Evolutionary conservation across 2,329 filamentous ascomycete genomes (phyloP).

Genomic region (Zymoseptoria tritici): DNA sequence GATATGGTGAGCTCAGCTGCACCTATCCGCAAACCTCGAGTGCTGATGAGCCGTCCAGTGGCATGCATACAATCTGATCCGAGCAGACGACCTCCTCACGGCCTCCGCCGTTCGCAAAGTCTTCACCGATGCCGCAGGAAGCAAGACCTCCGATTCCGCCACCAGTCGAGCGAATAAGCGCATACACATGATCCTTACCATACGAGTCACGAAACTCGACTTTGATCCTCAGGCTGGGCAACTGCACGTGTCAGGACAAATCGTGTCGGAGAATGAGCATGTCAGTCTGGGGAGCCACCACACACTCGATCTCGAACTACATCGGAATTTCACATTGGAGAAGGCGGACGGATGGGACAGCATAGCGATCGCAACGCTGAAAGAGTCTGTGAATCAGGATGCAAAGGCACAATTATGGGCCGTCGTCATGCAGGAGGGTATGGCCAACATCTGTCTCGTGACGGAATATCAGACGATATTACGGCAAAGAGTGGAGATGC

Average conservation of each 20-base stretch:
- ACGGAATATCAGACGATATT: slow-evolving; percentile 72
- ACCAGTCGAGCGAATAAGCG: slow-evolving; percentile 49
- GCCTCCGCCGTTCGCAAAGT: slow-evolving; percentile 61
- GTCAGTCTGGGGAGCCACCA: slow-evolving; percentile 62
- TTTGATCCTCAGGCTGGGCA: slow-evolving; percentile 63
- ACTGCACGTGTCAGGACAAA: slow-evolving; percentile 60
- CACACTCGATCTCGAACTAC: slow-evolving; percentile 75
- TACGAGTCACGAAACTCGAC: slow-evolving; percentile 58
- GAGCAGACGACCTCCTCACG: slow-evolving; percentile 55
- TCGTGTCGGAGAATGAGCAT: slow-evolving; percentile 58
- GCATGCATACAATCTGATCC: slow-evolving; percentile 69
- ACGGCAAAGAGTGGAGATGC: slow-evolving; percentile 60
- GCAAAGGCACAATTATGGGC: slow-evolving; percentile 78
- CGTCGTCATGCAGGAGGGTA: slow-evolving; percentile 85
- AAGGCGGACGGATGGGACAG: slow-evolving; percentile 86
- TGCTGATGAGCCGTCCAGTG: slow-evolving; percentile 41
- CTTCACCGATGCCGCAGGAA: slow-evolving; percentile 54
- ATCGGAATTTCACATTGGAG: slow-evolving; percentile 79
- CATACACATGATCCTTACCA: slow-evolving; percentile 57
- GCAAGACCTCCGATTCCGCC: slow-evolving; percentile 44
- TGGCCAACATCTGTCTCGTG: slow-evolving; percentile 76
- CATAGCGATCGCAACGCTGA: slow-evolving; percentile 69
- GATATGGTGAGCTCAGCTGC: slow-evolving; percentile 53
- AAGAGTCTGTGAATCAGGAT: slow-evolving; percentile 70
- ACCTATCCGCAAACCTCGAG: not conserved